These are phyloP conservation scores for Trichoderma sp. DNA, from an alignment of 2,329 filamentous ascomycete genomes.

Conservation along the genomic window DNA sequence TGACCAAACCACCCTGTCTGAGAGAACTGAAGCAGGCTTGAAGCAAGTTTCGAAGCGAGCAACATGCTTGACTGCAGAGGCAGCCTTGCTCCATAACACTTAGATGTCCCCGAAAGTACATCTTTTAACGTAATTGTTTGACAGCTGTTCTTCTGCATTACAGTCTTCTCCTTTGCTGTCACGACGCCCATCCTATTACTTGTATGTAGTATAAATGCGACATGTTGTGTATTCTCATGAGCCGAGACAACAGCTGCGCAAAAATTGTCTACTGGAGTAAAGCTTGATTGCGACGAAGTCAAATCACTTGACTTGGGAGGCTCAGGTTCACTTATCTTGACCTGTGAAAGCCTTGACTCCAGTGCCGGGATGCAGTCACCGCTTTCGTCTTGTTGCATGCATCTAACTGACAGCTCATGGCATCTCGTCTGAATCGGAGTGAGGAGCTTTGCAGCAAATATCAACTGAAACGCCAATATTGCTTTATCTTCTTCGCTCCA, in stretches of 20 bases:
- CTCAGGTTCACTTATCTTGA: not conserved
- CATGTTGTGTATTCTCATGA: not conserved
- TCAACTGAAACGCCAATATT: not conserved
- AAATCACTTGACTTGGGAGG: not conserved
- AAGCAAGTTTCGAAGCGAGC: conserved; percentile 4
- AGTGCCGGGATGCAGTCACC: not conserved
- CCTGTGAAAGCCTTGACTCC: not conserved
- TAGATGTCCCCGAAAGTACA: not conserved
- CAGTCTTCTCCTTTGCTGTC: not conserved
- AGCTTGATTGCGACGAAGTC: not conserved
- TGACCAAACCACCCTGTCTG: conserved; percentile 4
- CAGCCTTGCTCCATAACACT: not conserved
- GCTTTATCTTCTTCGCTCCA: not conserved
- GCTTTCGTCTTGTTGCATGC: not conserved
- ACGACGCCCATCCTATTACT: not conserved
- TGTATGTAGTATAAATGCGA: not conserved
- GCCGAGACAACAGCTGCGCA: conserved; percentile 3
- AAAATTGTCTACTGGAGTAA: not conserved
- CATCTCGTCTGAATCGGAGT: not conserved
- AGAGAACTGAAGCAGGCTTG: conserved; percentile 13
- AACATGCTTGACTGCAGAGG: conserved; percentile 9
- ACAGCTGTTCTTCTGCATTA: not conserved
- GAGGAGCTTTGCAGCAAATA: not conserved
- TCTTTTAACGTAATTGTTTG: not conserved
- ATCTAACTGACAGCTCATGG: conserved; percentile 4